A percentile compares a stretch with the other conserved stretches of the same genome.
phyloP scores from a whole-genome alignment of 2,329 filamentous ascomycete species.

The Phyllosticta citriasiana region DNA sequence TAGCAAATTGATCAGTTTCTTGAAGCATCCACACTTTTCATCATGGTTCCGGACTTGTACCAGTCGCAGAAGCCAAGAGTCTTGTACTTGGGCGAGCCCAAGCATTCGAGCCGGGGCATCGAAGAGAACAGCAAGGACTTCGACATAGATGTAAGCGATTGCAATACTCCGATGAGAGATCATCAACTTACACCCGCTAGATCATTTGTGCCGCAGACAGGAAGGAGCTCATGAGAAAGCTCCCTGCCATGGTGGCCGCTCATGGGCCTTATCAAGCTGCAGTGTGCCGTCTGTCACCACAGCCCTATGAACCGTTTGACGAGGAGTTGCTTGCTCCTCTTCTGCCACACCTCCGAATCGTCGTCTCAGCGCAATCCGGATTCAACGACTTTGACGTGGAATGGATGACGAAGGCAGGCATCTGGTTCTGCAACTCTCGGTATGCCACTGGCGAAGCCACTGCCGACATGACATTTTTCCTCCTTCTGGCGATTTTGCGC shows the following conservation, averaged over 20 bases:
- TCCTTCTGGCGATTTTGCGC: conserved; percentile 37
- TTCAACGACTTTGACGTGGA: conserved; percentile 40
- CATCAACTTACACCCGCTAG: neutral
- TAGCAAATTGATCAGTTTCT: neutral
- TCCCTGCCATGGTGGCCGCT: neutral
- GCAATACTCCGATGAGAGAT: neutral
- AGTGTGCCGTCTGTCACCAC: conserved; percentile 35
- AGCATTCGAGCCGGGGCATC: neutral
- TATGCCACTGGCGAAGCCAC: conserved; percentile 46
- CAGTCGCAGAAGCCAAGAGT: neutral
- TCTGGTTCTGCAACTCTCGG: conserved; percentile 46
- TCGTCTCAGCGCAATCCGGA: conserved; percentile 38
- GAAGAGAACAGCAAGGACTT: neutral
- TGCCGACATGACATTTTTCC: conserved; percentile 39
- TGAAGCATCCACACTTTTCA: neutral
- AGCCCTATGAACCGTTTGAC: conserved; percentile 41
- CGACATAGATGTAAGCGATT: neutral
- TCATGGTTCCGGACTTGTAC: neutral
- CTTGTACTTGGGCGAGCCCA: conserved; percentile 1
- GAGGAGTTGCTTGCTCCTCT: conserved; percentile 33
- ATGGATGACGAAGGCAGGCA: conserved; percentile 32
- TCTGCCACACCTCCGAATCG: conserved; percentile 35
- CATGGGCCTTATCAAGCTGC: conserved; percentile 1
- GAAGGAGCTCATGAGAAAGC: neutral
- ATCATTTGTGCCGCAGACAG: conserved; percentile 2